Percentiles rank a stretch among this genome's conserved stretches.
Evolutionary conservation across 805 yeast genomes (phyloP).

Genomic region (Yarrowia hollandica): DNA sequence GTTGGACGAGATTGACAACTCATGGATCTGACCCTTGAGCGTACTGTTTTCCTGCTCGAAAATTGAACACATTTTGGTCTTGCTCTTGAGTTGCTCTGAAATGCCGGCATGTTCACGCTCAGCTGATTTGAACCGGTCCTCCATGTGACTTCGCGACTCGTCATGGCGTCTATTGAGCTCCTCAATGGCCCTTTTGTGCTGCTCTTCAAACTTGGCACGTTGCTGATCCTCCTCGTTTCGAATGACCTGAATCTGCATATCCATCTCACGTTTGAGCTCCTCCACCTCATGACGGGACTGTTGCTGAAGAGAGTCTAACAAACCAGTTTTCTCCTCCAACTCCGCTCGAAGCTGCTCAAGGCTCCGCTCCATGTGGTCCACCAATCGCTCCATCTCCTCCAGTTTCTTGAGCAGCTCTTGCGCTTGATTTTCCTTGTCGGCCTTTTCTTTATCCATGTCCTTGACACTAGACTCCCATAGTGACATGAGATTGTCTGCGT

Average conservation of each 20-base stretch:
- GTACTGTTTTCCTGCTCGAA: constrained; percentile 6
- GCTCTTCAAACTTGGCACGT: background rate
- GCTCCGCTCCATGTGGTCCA: background rate
- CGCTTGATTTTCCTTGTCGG: background rate
- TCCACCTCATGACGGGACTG: background rate
- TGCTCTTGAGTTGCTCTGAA: background rate
- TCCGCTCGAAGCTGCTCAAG: background rate
- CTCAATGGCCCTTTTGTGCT: background rate
- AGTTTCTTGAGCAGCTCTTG: background rate
- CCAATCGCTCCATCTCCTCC: background rate
- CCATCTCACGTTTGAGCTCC: background rate
- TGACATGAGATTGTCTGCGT: constrained; percentile 21
- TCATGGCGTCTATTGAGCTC: constrained; percentile 16
- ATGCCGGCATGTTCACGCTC: background rate
- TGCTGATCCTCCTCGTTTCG: background rate
- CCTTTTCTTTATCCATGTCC: constrained; percentile 8
- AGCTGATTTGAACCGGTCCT: background rate
- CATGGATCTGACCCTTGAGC: constrained; percentile 39
- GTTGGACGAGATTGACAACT: constrained; percentile 37
- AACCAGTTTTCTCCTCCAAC: background rate
- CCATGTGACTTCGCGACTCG: background rate
- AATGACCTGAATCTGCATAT: background rate
- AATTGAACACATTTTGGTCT: background rate
- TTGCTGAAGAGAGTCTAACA: background rate
- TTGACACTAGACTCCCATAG: constrained; percentile 10